A percentile compares a stretch with the other conserved stretches of the same genome.
phyloP scores from a whole-genome alignment of 495 filamentous ascomycete species.

The Lophiotrema nucula region DNA sequence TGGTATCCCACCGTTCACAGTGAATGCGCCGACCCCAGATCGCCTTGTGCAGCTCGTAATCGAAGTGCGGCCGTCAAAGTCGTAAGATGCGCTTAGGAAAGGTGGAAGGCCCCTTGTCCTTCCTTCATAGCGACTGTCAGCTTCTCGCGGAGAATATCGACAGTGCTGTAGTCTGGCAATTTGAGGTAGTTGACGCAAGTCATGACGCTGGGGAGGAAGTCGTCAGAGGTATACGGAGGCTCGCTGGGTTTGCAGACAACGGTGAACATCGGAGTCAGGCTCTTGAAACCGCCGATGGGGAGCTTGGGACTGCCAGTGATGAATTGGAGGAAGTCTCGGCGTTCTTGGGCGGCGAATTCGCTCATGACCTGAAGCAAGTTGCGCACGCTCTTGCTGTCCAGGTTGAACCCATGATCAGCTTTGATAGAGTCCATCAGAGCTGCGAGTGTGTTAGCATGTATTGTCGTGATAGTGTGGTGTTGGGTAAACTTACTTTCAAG shows the following conservation, averaged over 20 bases:
- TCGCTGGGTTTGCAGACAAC: slow-evolving; percentile 98
- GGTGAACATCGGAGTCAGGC: slow-evolving; percentile 94
- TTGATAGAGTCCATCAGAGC: slow-evolving; percentile 98
- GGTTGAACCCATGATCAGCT: slow-evolving; percentile 98
- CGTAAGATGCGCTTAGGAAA: slow-evolving; percentile 58
- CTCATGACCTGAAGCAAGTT: slow-evolving; percentile 96
- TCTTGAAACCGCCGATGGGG: slow-evolving; percentile 99
- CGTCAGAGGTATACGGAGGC: slow-evolving; percentile 88
- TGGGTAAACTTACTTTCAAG: slow-evolving; percentile 84
- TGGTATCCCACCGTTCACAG: too few relatives aligned
- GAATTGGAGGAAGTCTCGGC: slow-evolving; percentile 96
- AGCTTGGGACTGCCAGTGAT: slow-evolving; percentile 98
- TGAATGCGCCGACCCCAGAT: too few relatives aligned
- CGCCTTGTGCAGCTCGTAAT: too few relatives aligned
- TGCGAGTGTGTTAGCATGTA: slow-evolving; percentile 38
- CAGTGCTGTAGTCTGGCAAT: slow-evolving; percentile 86
- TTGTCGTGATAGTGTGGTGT: too few relatives aligned
- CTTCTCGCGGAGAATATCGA: slow-evolving; percentile 71
- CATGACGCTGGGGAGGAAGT: slow-evolving; percentile 98
- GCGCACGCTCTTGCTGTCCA: slow-evolving; percentile 95
- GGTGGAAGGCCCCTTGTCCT: slow-evolving; percentile 98
- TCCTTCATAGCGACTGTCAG: slow-evolving; percentile 86
- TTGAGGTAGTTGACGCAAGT: slow-evolving; percentile 99
- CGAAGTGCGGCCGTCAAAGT: slow-evolving; percentile 3
- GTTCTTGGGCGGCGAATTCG: slow-evolving; percentile 69